Evolutionary conservation across 2,329 filamentous ascomycete species (phyloP), one percentile per base, ranked within the genome.

Genomic region (Blastomyces percursus): DNA sequence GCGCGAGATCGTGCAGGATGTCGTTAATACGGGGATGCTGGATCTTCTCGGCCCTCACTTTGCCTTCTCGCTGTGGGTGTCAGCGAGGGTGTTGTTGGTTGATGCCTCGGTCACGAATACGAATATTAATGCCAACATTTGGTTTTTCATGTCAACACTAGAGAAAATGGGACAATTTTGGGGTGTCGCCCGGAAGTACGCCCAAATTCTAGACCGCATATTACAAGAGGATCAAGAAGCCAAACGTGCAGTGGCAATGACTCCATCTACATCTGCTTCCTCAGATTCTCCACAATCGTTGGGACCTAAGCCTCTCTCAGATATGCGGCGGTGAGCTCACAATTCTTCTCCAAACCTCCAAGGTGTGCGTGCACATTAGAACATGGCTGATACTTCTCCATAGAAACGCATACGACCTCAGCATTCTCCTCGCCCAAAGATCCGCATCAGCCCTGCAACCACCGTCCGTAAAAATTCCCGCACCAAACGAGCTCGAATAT

Each of bases 11-110:
- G 75, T 76, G 0, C 73, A 75, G 8, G 77, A 79, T 62, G 77
- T 79, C 0, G 73, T 76, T 21, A 77, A 79, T 61, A 77, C 76
- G 3, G 74, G 77, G 52, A 76, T 76, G 0, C 64, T 79, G 16
- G 76, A 79, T 50, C 71, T 78, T 0, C 70, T 79, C 0, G 77
- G 77, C 0, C 77, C 77, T 0, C 77, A 77, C 0, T 79, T 79
- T 65, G 76, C 77, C 0, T 78, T 79, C n/a, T 74, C 76, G 0
- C 71, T 79, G 0, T 79, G 77, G 77, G 75, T 78, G 1, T 76
- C 76, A 2, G 77, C 75, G 0, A 67, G 77, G 16, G 56, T 79
- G 5, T 65, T 79, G 11, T 62, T 79, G 11, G 76, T 79, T 5
- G 76, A 79, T 55, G 75, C 77, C 0, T 75, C 77, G 1, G 73